These are phyloP conservation scores for Lignosus rhinocerotis DNA, from an alignment of 1,284 basidiomycete species.

Conservation along the genomic window DNA sequence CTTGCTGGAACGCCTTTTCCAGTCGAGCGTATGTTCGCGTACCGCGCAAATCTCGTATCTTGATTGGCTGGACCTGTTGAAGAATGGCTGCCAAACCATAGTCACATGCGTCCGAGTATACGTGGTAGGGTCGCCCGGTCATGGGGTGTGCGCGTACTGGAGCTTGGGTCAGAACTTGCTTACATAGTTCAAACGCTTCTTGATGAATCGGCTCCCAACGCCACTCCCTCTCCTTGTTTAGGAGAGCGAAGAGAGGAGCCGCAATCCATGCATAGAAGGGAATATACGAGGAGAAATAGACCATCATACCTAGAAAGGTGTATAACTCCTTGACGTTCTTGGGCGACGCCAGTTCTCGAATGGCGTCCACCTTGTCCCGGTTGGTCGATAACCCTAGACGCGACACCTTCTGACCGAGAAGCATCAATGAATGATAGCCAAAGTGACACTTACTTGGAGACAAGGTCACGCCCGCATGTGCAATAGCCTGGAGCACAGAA, in stretches of 20 bases:
- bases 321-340: slow-evolving; percentile 27
- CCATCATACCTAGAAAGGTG: slow-evolving; percentile 37
- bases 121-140: slow-evolving; percentile 25
- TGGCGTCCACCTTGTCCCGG: slow-evolving; percentile 32
- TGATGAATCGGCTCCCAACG: slow-evolving; percentile 17
- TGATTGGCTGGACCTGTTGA: slow-evolving; percentile 36
- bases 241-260: slow-evolving; percentile 27
- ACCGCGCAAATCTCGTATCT: slow-evolving; percentile 36
- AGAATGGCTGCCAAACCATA: slow-evolving; percentile 30
- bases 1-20: slow-evolving; percentile 14
- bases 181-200: slow-evolving; percentile 17
- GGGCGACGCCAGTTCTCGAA: slow-evolving; percentile 28
- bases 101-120: slow-evolving; percentile 36
- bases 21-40: slow-evolving; percentile 36
- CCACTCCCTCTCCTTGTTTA: slow-evolving; percentile 18
- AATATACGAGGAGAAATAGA: slow-evolving; percentile 34
- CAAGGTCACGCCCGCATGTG: slow-evolving; percentile 33
- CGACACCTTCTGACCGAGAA: slow-evolving; percentile 39
- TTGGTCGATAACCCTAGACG: slow-evolving; percentile 33
- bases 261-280: slow-evolving; percentile 34
- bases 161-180: slow-evolving; percentile 16
- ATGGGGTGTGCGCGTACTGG: slow-evolving; percentile 25
- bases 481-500: slow-evolving; percentile 32
- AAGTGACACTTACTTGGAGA: slow-evolving; percentile 37
- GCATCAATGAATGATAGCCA: slow-evolving; percentile 33